phyloP scores from a whole-genome alignment of 2,329 filamentous ascomycete species.

The Esteya vermicola region DNA sequence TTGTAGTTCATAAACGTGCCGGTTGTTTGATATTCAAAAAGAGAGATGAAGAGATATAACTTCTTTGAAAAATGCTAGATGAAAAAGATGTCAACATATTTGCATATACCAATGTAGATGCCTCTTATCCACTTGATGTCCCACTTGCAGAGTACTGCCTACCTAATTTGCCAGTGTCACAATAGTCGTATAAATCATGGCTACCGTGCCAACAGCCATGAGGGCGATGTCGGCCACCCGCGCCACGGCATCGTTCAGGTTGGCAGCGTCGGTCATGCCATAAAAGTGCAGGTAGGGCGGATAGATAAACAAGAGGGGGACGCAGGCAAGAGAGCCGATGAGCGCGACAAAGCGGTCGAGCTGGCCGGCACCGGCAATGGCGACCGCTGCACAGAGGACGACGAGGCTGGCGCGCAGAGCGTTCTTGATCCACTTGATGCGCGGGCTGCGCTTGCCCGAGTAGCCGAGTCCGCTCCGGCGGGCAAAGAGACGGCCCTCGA shows the following conservation, averaged over 20 bases:
- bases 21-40: too few species aligned
- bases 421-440: constrained; percentile 69
- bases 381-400: constrained; percentile 42
- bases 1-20: too few species aligned
- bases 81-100: too few species aligned
- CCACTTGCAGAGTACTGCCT: too few species aligned
- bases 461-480: constrained; percentile 19
- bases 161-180: too few species aligned
- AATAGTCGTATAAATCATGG: constrained; percentile 58
- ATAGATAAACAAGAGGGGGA: constrained; percentile 66
- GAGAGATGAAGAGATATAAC: too few species aligned
- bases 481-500: constrained; percentile 56
- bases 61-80: too few species aligned
- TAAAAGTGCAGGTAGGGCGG: constrained; percentile 57
- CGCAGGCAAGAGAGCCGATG: constrained; percentile 60
- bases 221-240: constrained; percentile 47
- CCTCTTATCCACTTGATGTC: too few species aligned
- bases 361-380: constrained; percentile 51
- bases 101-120: too few species aligned
- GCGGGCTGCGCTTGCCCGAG: constrained; percentile 49
- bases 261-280: constrained; percentile 44
- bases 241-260: too few species aligned
- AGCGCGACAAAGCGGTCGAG: constrained; percentile 62
- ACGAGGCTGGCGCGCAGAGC: constrained; percentile 44
- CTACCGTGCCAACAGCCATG: constrained; percentile 47